Conservation (phyloP, 2,329 filamentous ascomycete species). For the Dactylellina haptotyla region DNA sequence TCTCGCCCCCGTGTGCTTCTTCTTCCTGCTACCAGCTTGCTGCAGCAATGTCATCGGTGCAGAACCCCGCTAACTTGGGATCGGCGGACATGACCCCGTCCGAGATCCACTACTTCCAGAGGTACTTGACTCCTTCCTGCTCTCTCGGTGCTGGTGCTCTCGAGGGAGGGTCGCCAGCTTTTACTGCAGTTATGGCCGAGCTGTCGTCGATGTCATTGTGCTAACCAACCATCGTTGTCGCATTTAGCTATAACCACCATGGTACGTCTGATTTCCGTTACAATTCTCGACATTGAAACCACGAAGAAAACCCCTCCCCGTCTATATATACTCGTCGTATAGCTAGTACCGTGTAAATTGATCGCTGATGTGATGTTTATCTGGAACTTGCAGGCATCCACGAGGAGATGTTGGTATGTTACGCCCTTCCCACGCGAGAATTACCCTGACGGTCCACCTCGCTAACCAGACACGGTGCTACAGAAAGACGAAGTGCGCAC, state of each 20-base stretch:
- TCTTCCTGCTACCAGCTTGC: not conserved
- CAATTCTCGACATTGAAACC: not conserved
- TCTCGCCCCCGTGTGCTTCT: not conserved
- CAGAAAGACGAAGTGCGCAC: conserved; percentile 99
- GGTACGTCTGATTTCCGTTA: too few species aligned
- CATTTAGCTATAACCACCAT: conserved; percentile 93
- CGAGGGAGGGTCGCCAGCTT: not conserved
- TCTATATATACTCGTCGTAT: too few species aligned
- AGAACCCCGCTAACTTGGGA: conserved; percentile 65
- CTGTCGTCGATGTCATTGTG: conserved; percentile 1
- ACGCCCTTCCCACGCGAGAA: conserved; percentile 55
- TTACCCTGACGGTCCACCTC: conserved; percentile 40
- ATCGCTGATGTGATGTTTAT: conserved; percentile 18
- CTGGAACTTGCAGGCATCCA: conserved; percentile 77
- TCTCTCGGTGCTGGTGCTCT: conserved; percentile 56
- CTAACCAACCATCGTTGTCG: conserved; percentile 19
- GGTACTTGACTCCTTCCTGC: conserved; percentile 67
- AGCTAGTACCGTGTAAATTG: not conserved
- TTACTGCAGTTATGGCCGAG: conserved; percentile 5
- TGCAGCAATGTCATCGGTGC: conserved; percentile 20
- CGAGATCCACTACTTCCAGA: conserved; percentile 99
- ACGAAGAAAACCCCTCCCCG: too few species aligned
- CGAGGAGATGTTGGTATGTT: conserved; percentile 94
- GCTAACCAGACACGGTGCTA: conserved; percentile 8
- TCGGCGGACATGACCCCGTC: conserved; percentile 78